Evolutionary conservation across 2,329 filamentous ascomycete genomes (phyloP).

Genomic region (Rugonectria rugulosa): DNA sequence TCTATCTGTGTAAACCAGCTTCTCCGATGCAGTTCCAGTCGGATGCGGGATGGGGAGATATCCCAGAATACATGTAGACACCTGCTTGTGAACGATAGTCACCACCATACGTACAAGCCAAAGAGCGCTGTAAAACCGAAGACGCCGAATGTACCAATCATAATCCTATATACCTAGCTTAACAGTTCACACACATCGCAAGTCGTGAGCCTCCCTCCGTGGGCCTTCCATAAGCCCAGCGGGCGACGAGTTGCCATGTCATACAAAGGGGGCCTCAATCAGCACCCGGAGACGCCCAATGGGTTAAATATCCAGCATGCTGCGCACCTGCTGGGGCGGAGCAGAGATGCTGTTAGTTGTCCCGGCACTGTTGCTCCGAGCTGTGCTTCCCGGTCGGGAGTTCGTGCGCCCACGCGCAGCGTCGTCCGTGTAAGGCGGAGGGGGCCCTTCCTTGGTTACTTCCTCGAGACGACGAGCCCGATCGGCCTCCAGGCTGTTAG

Average conservation of each 20-base stretch:
- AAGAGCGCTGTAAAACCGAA: slow-evolving; percentile 2
- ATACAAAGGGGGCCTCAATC: not conserved
- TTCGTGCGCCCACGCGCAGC: slow-evolving; percentile 36
- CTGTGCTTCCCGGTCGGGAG: slow-evolving; percentile 41
- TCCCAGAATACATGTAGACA: not conserved
- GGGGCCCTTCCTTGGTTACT: slow-evolving; percentile 48
- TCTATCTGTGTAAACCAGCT: too few species aligned
- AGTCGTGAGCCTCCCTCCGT: not conserved
- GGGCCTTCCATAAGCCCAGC: not conserved
- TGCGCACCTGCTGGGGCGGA: slow-evolving; percentile 63
- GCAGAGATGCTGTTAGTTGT: slow-evolving; percentile 55
- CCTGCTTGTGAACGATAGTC: not conserved
- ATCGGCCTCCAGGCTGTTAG: slow-evolving; percentile 47
- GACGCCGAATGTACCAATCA: not conserved
- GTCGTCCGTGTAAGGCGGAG: slow-evolving; percentile 49
- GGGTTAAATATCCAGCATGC: slow-evolving; percentile 64
- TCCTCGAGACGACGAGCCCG: slow-evolving; percentile 15
- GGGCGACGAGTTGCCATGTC: not conserved
- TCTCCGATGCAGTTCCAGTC: too few species aligned
- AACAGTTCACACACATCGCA: not conserved
- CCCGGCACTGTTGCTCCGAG: slow-evolving; percentile 54
- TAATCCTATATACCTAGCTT: not conserved
- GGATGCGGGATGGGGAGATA: too few species aligned
- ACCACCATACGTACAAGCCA: slow-evolving; percentile 15
- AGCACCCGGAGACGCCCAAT: not conserved